Conservation (phyloP, 2,329 filamentous ascomycete genomes). For the Cylindrodendrum hubeiense region DNA sequence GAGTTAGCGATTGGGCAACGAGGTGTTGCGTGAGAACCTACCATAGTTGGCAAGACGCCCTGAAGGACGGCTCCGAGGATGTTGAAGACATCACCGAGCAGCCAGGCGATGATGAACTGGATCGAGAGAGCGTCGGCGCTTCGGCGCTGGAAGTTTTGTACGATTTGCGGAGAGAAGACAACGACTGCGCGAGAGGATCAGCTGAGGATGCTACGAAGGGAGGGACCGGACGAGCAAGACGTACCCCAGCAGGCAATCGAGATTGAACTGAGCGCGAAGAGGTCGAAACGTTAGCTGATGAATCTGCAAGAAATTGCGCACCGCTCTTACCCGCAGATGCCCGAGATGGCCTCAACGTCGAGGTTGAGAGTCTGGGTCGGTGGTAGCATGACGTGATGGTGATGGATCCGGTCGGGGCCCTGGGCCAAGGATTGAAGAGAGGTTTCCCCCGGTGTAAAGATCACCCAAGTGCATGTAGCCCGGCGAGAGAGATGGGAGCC, state of each 20-base stretch:
- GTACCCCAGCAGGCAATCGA: constrained; percentile 91
- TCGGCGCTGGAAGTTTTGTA: constrained; percentile 89
- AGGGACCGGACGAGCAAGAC: constrained; percentile 26
- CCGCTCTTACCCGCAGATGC: constrained; percentile 81
- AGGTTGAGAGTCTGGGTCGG: constrained; percentile 73
- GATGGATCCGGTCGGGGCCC: constrained; percentile 26
- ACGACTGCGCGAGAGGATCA: constrained; percentile 68
- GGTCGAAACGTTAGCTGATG: constrained; percentile 25
- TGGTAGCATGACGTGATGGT: constrained; percentile 60
- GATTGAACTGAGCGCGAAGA: constrained; percentile 74
- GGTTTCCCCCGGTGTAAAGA: constrained; percentile 18
- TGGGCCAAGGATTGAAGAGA: constrained; percentile 32
- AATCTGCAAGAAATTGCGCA: not conserved
- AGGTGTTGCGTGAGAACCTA: constrained; percentile 47
- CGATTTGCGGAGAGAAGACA: constrained; percentile 96
- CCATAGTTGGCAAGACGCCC: constrained; percentile 93
- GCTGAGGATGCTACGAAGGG: constrained; percentile 16
- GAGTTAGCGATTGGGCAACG: constrained; percentile 23
- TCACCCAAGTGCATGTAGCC: constrained; percentile 13
- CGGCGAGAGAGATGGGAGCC: not conserved
- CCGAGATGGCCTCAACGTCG: constrained; percentile 90
- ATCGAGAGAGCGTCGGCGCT: constrained; percentile 91
- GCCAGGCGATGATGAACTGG: constrained; percentile 93
- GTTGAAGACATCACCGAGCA: constrained; percentile 95
- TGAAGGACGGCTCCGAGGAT: constrained; percentile 93